A percentile compares a stretch with the other conserved stretches of the same genome.
These are phyloP conservation scores for Mycena rosella DNA, from an alignment of 768 basidiomycete species.

Conservation along the genomic window DNA sequence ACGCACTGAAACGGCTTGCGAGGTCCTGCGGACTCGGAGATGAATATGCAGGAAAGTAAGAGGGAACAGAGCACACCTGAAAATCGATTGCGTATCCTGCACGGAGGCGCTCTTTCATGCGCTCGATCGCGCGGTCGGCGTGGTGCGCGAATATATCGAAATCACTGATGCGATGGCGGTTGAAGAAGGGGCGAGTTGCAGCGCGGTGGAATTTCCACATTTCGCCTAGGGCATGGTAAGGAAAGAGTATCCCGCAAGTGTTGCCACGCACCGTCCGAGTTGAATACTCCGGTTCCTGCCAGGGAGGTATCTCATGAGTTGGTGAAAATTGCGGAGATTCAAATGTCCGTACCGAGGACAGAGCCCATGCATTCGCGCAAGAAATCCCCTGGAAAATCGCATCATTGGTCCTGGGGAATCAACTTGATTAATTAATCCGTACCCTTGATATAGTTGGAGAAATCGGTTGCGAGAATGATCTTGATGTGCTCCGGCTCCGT, in stretches of 20 bases:
- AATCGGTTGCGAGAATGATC: slow-evolving; percentile 61
- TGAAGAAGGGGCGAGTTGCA: slow-evolving; percentile 81
- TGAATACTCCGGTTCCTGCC: slow-evolving; percentile 71
- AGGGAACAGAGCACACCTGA: slow-evolving; percentile 54
- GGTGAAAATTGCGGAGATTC: not conserved
- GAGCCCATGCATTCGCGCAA: slow-evolving; percentile 18
- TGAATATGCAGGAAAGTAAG: not conserved
- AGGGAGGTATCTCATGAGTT: slow-evolving; percentile 34
- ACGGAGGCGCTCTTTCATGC: slow-evolving; percentile 57
- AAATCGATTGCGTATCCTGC: slow-evolving; percentile 69
- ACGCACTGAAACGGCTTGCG: slow-evolving; percentile 60
- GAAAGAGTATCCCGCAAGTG: not conserved
- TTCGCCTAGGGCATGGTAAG: slow-evolving; percentile 43
- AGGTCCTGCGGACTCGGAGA: slow-evolving; percentile 53
- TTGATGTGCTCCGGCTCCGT: slow-evolving; percentile 63
- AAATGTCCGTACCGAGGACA: slow-evolving; percentile 20
- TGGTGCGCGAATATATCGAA: slow-evolving; percentile 74
- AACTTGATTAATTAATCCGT: too few species aligned
- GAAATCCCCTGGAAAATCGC: slow-evolving; percentile 18
- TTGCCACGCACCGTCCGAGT: slow-evolving; percentile 61
- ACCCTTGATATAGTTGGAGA: slow-evolving; percentile 61
- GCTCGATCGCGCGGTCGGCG: slow-evolving; percentile 58
- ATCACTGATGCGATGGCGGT: slow-evolving; percentile 68
- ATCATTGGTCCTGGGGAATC: too few species aligned
- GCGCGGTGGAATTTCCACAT: slow-evolving; percentile 80